Base-by-base conservation (phyloP, 1,284 basidiomycete species). In the Trichosporon asahii region DNA sequence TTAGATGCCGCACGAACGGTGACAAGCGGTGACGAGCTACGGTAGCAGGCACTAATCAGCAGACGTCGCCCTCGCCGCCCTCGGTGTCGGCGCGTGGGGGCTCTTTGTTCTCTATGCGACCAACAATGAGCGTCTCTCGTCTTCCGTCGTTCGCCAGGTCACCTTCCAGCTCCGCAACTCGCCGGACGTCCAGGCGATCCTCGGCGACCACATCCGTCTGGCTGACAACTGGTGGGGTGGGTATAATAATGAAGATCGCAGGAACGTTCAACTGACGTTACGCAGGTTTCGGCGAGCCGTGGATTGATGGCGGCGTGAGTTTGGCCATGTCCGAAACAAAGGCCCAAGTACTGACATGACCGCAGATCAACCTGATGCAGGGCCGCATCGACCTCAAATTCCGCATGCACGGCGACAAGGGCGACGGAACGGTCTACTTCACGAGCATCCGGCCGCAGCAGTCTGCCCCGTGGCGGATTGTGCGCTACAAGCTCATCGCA, bases 381-480 rank as follows among this genome's bases (percentile, higher is more conserved):
- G 83, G 83, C 66, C 77, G 80, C 31, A 82, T 84, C 53, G 83
- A 84, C 68, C 72, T 84, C 29, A 82, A 79, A 69, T 83, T 83
- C 76, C 74, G 81, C 49, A 76, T 84, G 66, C 72, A 73, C 57
- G 83, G 83, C 14, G 71, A 73, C 23, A 78, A 80, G 67, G 74
- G 76, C n/a, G 70, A 76, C 25, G 83, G 81, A 27, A 83, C 82
- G 5, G 79, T 83, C 25, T 83, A 81, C 73, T 84, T 84, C 65
- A 84, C 83, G 6, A 81, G 80, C n/a, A 82, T 84, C 70, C 68
- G 83, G 40, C 83, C 82, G 11, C 75, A 79, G 64, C 75, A 80
- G 65, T 77, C 79, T 18, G 76, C 80, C 14, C 77, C 79, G 14
- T 84, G 82, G 79, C 71, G 80, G 33, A 83, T 83, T 69, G 83